Conservation (phyloP, 805 yeast genomes). For the Kockiozyma suomiensis region DNA sequence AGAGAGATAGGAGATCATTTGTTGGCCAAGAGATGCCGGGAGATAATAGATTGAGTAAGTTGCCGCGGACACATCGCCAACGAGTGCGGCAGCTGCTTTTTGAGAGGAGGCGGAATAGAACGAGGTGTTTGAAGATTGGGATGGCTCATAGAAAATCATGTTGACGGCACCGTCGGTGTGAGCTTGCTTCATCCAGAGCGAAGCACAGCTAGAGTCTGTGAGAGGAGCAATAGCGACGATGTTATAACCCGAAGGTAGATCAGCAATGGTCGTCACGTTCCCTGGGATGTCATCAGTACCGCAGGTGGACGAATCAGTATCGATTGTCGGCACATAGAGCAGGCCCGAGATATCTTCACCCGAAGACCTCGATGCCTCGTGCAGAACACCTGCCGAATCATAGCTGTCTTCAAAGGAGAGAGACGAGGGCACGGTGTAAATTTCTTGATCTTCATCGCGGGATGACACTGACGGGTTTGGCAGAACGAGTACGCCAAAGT, state of each 20-base stretch:
- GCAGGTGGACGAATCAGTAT: neutral
- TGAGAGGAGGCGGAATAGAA: neutral
- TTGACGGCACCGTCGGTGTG: constrained; percentile 28
- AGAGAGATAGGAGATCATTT: constrained; percentile 18
- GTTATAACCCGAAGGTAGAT: constrained; percentile 30
- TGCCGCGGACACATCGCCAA: neutral
- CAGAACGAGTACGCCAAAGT: constrained; percentile 31
- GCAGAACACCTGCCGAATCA: constrained; percentile 7
- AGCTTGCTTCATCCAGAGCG: constrained; percentile 26
- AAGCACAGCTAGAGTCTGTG: constrained; percentile 17
- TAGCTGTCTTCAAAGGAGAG: constrained; percentile 17
- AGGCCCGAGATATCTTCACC: constrained; percentile 17
- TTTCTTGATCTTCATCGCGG: neutral
- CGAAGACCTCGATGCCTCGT: constrained; percentile 9
- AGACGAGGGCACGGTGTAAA: constrained; percentile 14
- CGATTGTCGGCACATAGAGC: constrained; percentile 25
- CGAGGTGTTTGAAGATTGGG: neutral
- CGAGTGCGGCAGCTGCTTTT: neutral
- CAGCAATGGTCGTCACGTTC: constrained; percentile 20
- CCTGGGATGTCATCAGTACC: constrained; percentile 12
- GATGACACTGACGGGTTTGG: constrained; percentile 14
- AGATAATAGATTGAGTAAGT: constrained; percentile 28
- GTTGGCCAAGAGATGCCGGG: constrained; percentile 5
- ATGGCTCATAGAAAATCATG: constrained; percentile 19
- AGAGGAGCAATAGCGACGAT: constrained; percentile 30